Percentiles rank a stretch among this genome's conserved stretches.
Conservation (phyloP, 179 eudicot species). For the Beta lomatogona region DNA sequence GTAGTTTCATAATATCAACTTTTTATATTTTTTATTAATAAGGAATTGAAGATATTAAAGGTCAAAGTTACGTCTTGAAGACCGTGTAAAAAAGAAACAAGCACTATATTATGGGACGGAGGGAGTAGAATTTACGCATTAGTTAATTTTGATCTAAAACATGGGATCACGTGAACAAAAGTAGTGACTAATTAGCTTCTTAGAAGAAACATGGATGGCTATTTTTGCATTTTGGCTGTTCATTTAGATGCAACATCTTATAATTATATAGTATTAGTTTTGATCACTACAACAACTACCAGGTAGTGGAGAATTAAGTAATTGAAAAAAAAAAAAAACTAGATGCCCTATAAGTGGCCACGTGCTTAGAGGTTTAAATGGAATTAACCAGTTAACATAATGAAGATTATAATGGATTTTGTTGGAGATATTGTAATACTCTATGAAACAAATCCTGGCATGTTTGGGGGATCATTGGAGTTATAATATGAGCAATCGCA, state of each 20-base stretch:
- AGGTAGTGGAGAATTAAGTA: slow-evolving; percentile 25
- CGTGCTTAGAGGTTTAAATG: slow-evolving; percentile 31
- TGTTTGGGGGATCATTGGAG: slow-evolving; percentile 24
- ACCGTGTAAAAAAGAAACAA: too few relatives aligned
- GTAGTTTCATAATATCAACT: too few relatives aligned
- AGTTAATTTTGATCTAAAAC: slow-evolving; percentile 12
- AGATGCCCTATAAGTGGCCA: slow-evolving; percentile 39
- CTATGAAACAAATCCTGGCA: slow-evolving; percentile 26
- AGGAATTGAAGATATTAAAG: too few relatives aligned
- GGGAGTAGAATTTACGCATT: background rate
- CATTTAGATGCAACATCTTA: slow-evolving; percentile 28
- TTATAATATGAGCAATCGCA: slow-evolving; percentile 16
- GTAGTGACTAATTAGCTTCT: slow-evolving; percentile 17
- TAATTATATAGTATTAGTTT: background rate
- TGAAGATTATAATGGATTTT: slow-evolving; percentile 32
- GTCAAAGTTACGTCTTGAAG: too few relatives aligned
- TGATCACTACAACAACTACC: background rate
- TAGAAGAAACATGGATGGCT: slow-evolving; percentile 28
- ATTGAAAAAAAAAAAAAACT: background rate
- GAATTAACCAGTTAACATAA: slow-evolving; percentile 24
- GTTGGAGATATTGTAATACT: slow-evolving; percentile 11
- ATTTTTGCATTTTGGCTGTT: slow-evolving; percentile 31
- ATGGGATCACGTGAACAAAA: slow-evolving; percentile 38
- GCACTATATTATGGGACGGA: too few relatives aligned
- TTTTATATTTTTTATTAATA: too few relatives aligned